A percentile compares a stretch with the other conserved stretches of the same genome.
Evolutionary conservation across 2,329 filamentous ascomycete genomes (phyloP).

Genomic region (Colletotrichum salicis): DNA sequence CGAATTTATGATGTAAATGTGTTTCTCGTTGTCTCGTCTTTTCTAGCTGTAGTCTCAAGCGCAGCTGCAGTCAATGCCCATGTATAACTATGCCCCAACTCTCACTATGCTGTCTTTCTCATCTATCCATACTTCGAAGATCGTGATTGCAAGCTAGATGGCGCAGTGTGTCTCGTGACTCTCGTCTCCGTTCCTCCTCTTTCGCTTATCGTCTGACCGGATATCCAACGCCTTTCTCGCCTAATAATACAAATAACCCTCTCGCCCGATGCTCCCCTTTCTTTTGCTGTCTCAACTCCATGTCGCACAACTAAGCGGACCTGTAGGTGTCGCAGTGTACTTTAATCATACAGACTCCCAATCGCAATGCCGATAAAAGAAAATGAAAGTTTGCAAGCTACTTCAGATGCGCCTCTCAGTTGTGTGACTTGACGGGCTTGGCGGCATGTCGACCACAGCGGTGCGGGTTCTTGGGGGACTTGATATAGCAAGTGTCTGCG

Average conservation of each 20-base stretch:
- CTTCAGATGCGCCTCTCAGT: not conserved
- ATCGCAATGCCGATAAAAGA: not conserved
- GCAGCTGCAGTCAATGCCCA: not conserved
- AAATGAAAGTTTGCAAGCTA: not conserved
- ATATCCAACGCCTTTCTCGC: conserved; percentile 1
- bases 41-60: not conserved
- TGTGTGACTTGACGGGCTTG: conserved; percentile 34
- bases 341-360: not conserved
- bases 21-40: not conserved
- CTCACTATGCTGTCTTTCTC: not conserved
- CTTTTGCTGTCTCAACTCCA: not conserved
- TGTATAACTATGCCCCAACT: not conserved
- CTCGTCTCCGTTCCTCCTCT: not conserved
- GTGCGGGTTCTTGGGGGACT: conserved; percentile 67
- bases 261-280: not conserved
- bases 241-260: not conserved
- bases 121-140: not conserved
- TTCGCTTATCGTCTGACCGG: not conserved
- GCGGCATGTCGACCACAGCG: conserved; percentile 67
- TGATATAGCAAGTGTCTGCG: conserved; percentile 66
- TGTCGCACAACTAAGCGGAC: not conserved
- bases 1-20: not conserved
- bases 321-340: not conserved
- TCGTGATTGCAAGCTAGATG: not conserved
- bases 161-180: not conserved